Conservation (phyloP, 2,329 filamentous ascomycete genomes). For the Pseudocercospora eumusae region DNA sequence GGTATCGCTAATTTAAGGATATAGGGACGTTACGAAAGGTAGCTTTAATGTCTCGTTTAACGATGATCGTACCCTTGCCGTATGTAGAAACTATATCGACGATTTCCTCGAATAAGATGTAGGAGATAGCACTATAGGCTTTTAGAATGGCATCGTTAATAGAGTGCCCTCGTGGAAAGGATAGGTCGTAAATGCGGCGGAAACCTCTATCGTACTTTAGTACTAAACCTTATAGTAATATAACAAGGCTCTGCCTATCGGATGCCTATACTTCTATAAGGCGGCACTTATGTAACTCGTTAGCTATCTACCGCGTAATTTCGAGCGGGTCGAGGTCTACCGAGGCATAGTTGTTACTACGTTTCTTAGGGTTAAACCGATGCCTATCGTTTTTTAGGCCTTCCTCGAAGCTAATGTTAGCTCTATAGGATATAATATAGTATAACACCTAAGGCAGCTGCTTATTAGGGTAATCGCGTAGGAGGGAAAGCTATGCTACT, state of each 20-base stretch:
- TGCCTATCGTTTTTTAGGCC: background rate
- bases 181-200: too few species aligned
- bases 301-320: background rate
- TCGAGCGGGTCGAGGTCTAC: background rate
- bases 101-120: background rate
- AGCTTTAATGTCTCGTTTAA: background rate
- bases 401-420: background rate
- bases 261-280: background rate
- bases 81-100: background rate
- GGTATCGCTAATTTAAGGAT: too few species aligned
- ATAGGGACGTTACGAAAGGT: too few species aligned
- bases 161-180: too few species aligned
- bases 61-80: background rate
- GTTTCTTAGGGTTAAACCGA: background rate
- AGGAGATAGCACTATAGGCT: background rate
- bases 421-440: background rate
- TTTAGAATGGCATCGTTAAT: background rate
- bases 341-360: background rate
- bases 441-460: background rate
- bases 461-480: background rate
- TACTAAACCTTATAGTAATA: too few species aligned
- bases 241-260: background rate
- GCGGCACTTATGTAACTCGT: background rate
- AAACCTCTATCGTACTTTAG: too few species aligned
- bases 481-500: too few species aligned